Base-by-base conservation (phyloP, 345 rosid genomes). In the Gossypium thurberi region DNA sequence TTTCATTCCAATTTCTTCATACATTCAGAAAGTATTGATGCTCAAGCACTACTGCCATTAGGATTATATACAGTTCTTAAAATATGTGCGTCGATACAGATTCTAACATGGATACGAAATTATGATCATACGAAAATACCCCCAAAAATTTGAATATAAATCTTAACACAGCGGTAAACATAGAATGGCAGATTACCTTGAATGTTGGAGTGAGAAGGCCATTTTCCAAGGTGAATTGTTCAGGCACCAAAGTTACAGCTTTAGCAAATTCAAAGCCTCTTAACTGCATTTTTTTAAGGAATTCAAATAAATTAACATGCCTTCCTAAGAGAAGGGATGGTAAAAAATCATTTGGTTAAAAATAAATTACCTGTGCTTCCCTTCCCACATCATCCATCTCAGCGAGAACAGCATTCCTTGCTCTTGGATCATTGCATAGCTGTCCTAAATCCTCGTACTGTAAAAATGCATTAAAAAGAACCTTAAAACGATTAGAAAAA, bases 151-250 rank as follows among this genome's bases (percentile, higher is more conserved):
- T 33, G 40, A 33, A 33, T 33, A 33, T 33, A 33, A 33, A 33
- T 33, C 7, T 4, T 11, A 58, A 58, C 7, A 12, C 13, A 25
- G 40, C 15, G 12, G 33, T 25, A 25, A 48, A 74, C 25, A 67
- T 71, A 60, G 55, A 48, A 57, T 21, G 71, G 58, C 42, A 42
- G 69, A 44, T 72, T 82, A 90, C 97, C 91, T 91, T 91, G 72
- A 90, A 90, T 50, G 98, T 94, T 46, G 96, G 94, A 44, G 97
- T 94, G 18, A 94, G 85, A 44, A 94, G 90, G 15, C 87, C 97
- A 74, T 89, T 90, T 82, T 94, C 97, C 64, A 87, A 37, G 1
- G 97, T 82, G 76, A 94, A 91, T 28, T 88, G 93, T 78, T 89
- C 97, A 5, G 84, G 80, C 80, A 91, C 96, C 81, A 94, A 83